A percentile compares a stretch with the other conserved stretches of the same genome.
Evolutionary conservation across 176 grass and related monocot species (phyloP).

Genomic region (Microstegium vimineum): DNA sequence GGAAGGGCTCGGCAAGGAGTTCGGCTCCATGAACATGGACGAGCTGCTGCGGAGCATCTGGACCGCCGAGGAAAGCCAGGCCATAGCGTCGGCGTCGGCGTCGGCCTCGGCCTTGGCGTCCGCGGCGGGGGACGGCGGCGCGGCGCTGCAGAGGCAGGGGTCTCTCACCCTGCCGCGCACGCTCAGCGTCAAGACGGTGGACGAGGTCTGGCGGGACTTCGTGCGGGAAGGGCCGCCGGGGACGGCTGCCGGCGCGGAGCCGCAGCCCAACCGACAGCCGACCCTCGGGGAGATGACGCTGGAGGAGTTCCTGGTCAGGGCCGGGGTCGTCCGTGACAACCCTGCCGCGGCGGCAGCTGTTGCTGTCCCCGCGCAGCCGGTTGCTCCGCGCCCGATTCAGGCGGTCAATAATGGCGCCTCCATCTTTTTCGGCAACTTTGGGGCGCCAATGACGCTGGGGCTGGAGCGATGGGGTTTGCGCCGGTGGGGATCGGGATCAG

Average conservation of each 20-base stretch:
- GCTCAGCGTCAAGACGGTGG: conserved; percentile 77
- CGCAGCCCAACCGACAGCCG: conserved; percentile 46
- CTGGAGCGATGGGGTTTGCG: conserved; percentile 20
- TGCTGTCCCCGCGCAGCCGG: not conserved
- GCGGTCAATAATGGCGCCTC: conserved; percentile 38
- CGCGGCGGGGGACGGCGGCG: not conserved
- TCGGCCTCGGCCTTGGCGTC: too few species aligned
- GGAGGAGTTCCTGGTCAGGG: conserved; percentile 74
- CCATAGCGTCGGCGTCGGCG: conserved; percentile 35
- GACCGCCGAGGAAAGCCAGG: conserved; percentile 84
- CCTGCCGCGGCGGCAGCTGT: not conserved
- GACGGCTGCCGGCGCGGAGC: not conserved
- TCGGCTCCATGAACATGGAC: conserved; percentile 97
- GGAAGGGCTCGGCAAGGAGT: conserved; percentile 52
- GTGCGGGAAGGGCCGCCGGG: conserved; percentile 20
- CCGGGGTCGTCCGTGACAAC: conserved; percentile 66
- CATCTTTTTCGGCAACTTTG: conserved; percentile 38
- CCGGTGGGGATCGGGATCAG: conserved; percentile 43
- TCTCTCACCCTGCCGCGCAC: conserved; percentile 73
- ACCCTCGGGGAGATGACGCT: conserved; percentile 84
- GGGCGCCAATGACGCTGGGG: not conserved
- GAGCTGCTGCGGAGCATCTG: conserved; percentile 88
- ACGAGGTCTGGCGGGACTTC: conserved; percentile 71
- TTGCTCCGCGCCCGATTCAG: conserved; percentile 26
- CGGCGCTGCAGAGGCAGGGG: conserved; percentile 54